Conservation (phyloP, 768 basidiomycete species). For the Sarcodon sp. region DNA sequence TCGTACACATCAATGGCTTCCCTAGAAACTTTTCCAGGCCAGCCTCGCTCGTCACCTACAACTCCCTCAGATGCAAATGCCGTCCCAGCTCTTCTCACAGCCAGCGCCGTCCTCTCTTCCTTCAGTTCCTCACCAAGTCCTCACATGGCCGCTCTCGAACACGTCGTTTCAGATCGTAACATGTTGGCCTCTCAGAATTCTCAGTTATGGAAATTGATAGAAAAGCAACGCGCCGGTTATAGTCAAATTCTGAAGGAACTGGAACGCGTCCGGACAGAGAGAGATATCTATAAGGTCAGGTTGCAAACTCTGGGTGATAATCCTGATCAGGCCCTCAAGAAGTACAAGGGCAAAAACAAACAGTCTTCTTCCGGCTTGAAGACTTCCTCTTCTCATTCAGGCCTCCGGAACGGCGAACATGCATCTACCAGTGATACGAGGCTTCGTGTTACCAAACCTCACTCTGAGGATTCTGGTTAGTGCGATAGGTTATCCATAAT, state of each 20-base stretch:
- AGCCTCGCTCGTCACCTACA: constrained; percentile 13
- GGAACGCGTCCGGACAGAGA: constrained; percentile 71
- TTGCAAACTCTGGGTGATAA: constrained; percentile 27
- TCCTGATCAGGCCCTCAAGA: constrained; percentile 24
- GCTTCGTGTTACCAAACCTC: constrained; percentile 17
- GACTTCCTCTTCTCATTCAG: constrained; percentile 16
- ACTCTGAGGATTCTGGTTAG: constrained; percentile 27
- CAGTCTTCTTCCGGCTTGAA: constrained; percentile 16
- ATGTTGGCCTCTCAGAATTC: constrained; percentile 69
- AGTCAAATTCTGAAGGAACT: constrained; percentile 73
- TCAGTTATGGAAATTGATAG: constrained; percentile 91
- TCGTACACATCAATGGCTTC: constrained; percentile 10
- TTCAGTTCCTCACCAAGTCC: constrained; percentile 44
- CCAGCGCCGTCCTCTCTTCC: constrained; percentile 40
- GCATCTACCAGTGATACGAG: constrained; percentile 1
- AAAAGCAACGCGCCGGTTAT: constrained; percentile 81
- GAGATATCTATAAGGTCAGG: constrained; percentile 44
- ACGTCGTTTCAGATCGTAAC: constrained; percentile 72
- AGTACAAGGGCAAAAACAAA: constrained; percentile 16
- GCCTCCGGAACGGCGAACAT: constrained; percentile 13
- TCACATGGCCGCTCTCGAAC: constrained; percentile 51
- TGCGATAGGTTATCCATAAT: too few relatives aligned
- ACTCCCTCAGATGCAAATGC: constrained; percentile 11
- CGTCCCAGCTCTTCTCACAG: constrained; percentile 24
- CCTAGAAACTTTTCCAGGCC: constrained; percentile 6